phyloP scores from a whole-genome alignment of 2,329 filamentous ascomycete species.

The Cladosporium halotolerans region DNA sequence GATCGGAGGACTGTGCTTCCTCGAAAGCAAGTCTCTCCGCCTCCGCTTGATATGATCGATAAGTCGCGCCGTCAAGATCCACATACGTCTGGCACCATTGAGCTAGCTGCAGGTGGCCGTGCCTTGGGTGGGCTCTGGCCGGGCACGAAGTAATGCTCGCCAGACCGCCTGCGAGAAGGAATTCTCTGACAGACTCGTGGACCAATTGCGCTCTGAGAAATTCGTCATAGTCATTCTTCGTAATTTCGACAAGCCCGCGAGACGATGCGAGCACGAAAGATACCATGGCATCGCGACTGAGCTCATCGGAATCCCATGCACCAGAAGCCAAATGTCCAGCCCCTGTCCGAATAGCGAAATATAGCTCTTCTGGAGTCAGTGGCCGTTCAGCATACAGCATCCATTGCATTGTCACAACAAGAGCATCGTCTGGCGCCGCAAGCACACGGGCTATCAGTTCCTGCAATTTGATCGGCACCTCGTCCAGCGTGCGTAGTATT shows the following conservation, averaged over 20 bases:
- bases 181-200: constrained; percentile 47
- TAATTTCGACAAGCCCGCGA: constrained; percentile 46
- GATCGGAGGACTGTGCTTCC: background rate
- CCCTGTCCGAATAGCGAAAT: constrained; percentile 36
- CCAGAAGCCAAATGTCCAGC: background rate
- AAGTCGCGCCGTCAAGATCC: background rate
- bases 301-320: constrained; percentile 20
- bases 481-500: background rate
- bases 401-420: constrained; percentile 41
- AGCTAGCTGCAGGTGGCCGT: background rate
- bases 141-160: background rate
- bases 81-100: background rate
- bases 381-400: constrained; percentile 46
- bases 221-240: constrained; percentile 1
- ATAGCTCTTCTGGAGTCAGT: constrained; percentile 40
- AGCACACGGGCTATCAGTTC: background rate
- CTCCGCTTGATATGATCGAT: background rate
- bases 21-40: background rate
- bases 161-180: constrained; percentile 35
- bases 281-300: constrained; percentile 21
- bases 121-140: background rate
- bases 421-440: constrained; percentile 25
- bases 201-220: constrained; percentile 43
- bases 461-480: constrained; percentile 1
- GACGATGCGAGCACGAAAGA: constrained; percentile 39